A percentile compares a stretch with the other conserved stretches of the same genome.
Conservation (phyloP, 352 stramenopile species). For the Phytophthora multivora region DNA sequence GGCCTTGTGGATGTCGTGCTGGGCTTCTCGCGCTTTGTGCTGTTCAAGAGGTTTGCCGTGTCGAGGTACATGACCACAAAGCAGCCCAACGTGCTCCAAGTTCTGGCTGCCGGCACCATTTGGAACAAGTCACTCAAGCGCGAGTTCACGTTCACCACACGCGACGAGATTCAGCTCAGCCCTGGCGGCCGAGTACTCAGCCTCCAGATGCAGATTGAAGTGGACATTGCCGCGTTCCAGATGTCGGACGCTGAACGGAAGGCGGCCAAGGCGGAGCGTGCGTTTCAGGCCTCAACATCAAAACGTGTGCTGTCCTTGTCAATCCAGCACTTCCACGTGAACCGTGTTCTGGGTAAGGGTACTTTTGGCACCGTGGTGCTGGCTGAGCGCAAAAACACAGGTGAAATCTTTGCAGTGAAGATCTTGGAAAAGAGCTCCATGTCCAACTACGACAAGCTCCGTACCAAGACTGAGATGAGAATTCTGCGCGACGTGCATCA, state of each 20-base stretch:
- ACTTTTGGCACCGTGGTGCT: conserved; percentile 94
- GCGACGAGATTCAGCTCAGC: conserved; percentile 79
- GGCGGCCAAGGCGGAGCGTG: conserved; percentile 61
- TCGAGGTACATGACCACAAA: conserved; percentile 81
- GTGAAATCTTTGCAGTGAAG: conserved; percentile 92
- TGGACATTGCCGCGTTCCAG: conserved; percentile 80
- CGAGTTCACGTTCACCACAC: conserved; percentile 84
- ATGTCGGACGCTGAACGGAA: conserved; percentile 80
- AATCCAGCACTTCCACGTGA: conserved; percentile 95
- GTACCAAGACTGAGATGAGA: conserved; percentile 92
- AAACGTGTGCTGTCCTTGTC: conserved; percentile 86
- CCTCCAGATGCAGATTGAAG: conserved; percentile 88
- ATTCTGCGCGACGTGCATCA: conserved; percentile 92
- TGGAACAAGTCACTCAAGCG: conserved; percentile 83
- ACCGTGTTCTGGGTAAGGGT: conserved; percentile 94
- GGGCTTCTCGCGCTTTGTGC: conserved; percentile 71
- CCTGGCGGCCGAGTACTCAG: conserved; percentile 74
- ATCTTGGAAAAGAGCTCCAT: conserved; percentile 93
- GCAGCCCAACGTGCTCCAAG: conserved; percentile 81
- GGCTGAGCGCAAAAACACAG: conserved; percentile 82
- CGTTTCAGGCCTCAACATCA: conserved; percentile 72
- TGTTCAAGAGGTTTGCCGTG: conserved; percentile 75
- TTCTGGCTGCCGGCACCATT: conserved; percentile 73
- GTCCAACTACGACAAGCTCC: conserved; percentile 92
- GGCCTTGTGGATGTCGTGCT: conserved; percentile 82